Evolutionary conservation across 2,329 filamentous ascomycete genomes (phyloP).

Genomic region (Fusarium ambrosium): DNA sequence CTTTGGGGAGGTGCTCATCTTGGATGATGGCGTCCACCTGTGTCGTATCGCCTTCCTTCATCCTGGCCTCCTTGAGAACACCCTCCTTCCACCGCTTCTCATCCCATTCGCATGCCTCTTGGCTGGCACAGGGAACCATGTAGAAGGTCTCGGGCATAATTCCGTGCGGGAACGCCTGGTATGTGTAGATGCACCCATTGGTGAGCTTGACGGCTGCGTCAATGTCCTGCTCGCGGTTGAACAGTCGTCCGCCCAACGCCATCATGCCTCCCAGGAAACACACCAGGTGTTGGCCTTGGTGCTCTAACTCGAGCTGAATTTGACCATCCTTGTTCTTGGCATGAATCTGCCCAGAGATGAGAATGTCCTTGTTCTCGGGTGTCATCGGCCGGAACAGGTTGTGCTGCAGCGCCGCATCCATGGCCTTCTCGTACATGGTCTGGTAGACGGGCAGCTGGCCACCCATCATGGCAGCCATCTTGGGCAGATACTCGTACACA

Average conservation of each 20-base stretch:
- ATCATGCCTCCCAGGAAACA: slow-evolving; percentile 67
- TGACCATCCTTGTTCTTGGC: slow-evolving; percentile 49
- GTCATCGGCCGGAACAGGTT: slow-evolving; percentile 75
- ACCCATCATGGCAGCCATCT: slow-evolving; percentile 80
- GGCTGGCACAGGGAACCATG: slow-evolving; percentile 56
- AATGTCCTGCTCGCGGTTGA: slow-evolving; percentile 57
- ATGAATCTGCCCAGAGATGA: slow-evolving; percentile 63
- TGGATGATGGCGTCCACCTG: slow-evolving; percentile 46
- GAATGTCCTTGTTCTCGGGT: slow-evolving; percentile 64
- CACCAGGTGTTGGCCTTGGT: slow-evolving; percentile 58
- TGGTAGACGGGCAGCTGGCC: slow-evolving; percentile 68
- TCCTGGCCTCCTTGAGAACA: slow-evolving; percentile 39
- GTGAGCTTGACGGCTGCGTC: slow-evolving; percentile 60
- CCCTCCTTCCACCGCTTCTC: slow-evolving; percentile 53
- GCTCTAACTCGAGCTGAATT: slow-evolving; percentile 51
- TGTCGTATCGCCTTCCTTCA: slow-evolving; percentile 41
- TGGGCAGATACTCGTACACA: slow-evolving; percentile 88
- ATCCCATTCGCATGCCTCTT: slow-evolving; percentile 54
- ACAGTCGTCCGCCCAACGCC: slow-evolving; percentile 62
- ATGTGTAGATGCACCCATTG: slow-evolving; percentile 67
- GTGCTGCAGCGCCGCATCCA: slow-evolving; percentile 68
- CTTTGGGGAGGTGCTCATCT: slow-evolving; percentile 59
- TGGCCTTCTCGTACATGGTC: slow-evolving; percentile 67
- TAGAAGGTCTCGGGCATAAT: slow-evolving; percentile 67
- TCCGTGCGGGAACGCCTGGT: slow-evolving; percentile 61